These are phyloP conservation scores for Penicillium desertorum DNA, from an alignment of 495 filamentous ascomycete genomes.

Conservation along the genomic window DNA sequence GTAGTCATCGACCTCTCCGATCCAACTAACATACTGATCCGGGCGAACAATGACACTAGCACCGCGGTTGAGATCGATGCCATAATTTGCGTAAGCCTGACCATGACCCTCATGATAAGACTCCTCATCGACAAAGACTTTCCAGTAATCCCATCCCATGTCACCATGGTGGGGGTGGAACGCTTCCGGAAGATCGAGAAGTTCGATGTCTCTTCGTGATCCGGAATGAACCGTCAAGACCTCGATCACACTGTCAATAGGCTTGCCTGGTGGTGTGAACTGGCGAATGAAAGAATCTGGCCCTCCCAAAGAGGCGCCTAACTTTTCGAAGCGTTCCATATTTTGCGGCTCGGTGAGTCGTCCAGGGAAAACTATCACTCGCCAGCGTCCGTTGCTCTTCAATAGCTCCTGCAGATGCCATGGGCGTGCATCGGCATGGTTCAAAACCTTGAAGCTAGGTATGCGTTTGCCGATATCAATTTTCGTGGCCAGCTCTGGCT, in stretches of 20 bases:
- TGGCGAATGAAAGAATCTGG: constrained; percentile 45
- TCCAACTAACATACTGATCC: constrained; percentile 62
- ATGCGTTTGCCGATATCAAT: constrained; percentile 52
- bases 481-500: constrained; percentile 37
- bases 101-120: constrained; percentile 62
- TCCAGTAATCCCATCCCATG: constrained; percentile 61
- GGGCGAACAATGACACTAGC: constrained; percentile 59
- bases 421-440: constrained; percentile 55
- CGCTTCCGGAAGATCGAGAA: constrained; percentile 56
- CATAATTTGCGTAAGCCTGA: constrained; percentile 59
- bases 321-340: constrained; percentile 39
- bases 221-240: constrained; percentile 57
- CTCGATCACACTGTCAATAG: constrained; percentile 51
- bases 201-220: constrained; percentile 45
- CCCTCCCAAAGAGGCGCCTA: constrained; percentile 43
- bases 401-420: constrained; percentile 54
- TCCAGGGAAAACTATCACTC: constrained; percentile 63
- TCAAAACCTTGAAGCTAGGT: constrained; percentile 55
- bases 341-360: constrained; percentile 43
- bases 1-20: constrained; percentile 54
- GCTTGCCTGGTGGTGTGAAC: constrained; percentile 37
- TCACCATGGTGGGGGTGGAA: constrained; percentile 53
- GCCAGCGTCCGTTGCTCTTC: constrained; percentile 54
- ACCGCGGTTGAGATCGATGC: constrained; percentile 56
- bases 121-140: constrained; percentile 62